Conservation (phyloP, 2,329 filamentous ascomycete genomes). For the Microcera coccophila region DNA sequence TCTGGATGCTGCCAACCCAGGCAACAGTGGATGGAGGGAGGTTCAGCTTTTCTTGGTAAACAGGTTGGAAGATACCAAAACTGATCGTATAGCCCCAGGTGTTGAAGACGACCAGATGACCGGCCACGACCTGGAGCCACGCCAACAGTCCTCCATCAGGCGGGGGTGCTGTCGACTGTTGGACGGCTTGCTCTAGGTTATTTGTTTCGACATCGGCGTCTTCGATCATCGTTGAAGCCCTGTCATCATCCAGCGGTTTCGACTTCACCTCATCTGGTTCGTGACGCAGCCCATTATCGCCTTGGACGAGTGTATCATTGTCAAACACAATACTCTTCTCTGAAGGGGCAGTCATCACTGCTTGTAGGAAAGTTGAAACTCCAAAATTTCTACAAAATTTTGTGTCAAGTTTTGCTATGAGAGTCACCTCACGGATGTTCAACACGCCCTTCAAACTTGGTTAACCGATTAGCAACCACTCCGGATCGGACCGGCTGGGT, state of each 20-base stretch:
- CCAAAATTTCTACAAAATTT: no score
- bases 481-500: not conserved
- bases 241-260: not conserved
- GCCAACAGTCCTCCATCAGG: slow-evolving; percentile 36
- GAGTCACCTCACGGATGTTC: no score
- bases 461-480: not conserved
- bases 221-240: not conserved
- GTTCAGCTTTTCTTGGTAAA: slow-evolving; percentile 34
- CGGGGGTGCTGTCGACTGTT: slow-evolving; percentile 22
- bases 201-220: not conserved
- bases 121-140: slow-evolving; percentile 38
- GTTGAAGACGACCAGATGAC: slow-evolving; percentile 37
- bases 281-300: not conserved
- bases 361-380: no score
- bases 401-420: no score
- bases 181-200: slow-evolving; percentile 1
- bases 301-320: not conserved
- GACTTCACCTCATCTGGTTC: not conserved
- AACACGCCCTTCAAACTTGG: not conserved
- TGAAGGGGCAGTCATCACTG: not conserved
- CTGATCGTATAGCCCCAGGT: slow-evolving; percentile 39
- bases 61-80: slow-evolving; percentile 38
- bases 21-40: slow-evolving; percentile 38
- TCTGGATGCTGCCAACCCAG: slow-evolving; percentile 48
- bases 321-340: not conserved